Evolutionary conservation across 176 grass and related monocot species (phyloP).

Genomic region (Rhynchospora breviuscula): DNA sequence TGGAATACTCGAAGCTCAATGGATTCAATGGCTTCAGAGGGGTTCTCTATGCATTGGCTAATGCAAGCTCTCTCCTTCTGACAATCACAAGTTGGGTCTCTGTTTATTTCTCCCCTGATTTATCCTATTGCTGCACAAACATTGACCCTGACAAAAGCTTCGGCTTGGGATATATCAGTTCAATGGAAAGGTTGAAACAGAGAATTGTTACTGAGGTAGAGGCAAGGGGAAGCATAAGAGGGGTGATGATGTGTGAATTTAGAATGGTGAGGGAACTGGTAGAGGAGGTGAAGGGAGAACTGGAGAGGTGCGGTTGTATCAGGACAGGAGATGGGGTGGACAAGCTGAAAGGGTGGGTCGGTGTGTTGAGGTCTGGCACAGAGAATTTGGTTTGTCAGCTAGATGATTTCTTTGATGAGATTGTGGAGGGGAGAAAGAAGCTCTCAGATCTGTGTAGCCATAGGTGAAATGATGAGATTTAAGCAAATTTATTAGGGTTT

Average conservation of each 20-base stretch:
- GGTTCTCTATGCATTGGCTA: slow-evolving; percentile 67
- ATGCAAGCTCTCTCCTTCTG: slow-evolving; percentile 83
- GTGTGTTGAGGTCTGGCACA: slow-evolving; percentile 71
- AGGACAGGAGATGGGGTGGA: slow-evolving; percentile 60
- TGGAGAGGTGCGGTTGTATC: slow-evolving; percentile 50
- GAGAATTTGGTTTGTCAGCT: slow-evolving; percentile 77
- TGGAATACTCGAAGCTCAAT: slow-evolving; percentile 45
- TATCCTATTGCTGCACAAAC: neutral
- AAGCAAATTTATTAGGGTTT: slow-evolving; percentile 8
- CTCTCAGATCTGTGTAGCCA: slow-evolving; percentile 96
- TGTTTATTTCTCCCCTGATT: slow-evolving; percentile 28
- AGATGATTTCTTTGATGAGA: slow-evolving; percentile 99
- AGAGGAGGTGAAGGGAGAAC: slow-evolving; percentile 59
- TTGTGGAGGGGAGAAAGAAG: slow-evolving; percentile 95
- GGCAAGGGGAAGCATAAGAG: slow-evolving; percentile 15
- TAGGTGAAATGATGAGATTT: slow-evolving; percentile 28
- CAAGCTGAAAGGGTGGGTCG: slow-evolving; percentile 65
- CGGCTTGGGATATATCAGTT: slow-evolving; percentile 42
- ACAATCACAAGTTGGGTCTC: slow-evolving; percentile 54
- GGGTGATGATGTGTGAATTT: slow-evolving; percentile 66
- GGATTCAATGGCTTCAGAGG: slow-evolving; percentile 92
- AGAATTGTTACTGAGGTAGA: slow-evolving; percentile 54
- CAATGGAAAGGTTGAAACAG: slow-evolving; percentile 72
- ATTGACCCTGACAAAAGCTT: neutral
- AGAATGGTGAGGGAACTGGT: slow-evolving; percentile 42